Evolutionary conservation across 805 yeast genomes (phyloP).

Genomic region (Citeromyces nyonsensis): DNA sequence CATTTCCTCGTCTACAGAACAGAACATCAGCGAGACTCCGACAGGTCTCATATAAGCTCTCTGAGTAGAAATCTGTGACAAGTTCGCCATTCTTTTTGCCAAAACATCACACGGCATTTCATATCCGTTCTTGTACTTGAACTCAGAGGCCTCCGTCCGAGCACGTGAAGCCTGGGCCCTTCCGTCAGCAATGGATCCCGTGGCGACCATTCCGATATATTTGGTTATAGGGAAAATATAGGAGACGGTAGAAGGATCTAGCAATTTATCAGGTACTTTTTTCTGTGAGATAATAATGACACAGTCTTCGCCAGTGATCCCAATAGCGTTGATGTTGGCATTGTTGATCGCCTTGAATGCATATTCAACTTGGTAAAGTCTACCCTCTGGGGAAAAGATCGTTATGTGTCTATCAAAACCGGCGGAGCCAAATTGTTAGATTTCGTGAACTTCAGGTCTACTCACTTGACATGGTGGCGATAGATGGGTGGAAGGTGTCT

Average conservation of each 20-base stretch:
- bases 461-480: too few relatives aligned
- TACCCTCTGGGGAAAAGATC: constrained; percentile 95
- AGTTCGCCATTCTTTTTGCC: constrained; percentile 90
- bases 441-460: too few relatives aligned
- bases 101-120: constrained; percentile 92
- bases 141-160: constrained; percentile 90
- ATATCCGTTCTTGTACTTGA: constrained; percentile 85
- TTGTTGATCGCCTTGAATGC: constrained; percentile 95
- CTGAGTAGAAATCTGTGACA: constrained; percentile 92
- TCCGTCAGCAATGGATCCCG: constrained; percentile 95
- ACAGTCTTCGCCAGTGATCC: constrained; percentile 73
- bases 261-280: constrained; percentile 88
- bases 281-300: constrained; percentile 87
- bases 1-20: constrained; percentile 74
- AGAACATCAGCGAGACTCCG: constrained; percentile 84
- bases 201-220: constrained; percentile 77
- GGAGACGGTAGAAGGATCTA: constrained; percentile 78
- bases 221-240: constrained; percentile 75
- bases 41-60: constrained; percentile 97
- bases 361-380: constrained; percentile 94
- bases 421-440: constrained; percentile 37
- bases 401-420: constrained; percentile 99
- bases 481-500: too few relatives aligned
- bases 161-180: constrained; percentile 83
- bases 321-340: constrained; percentile 80